These are phyloP conservation scores for Podaxis sp. DNA, from an alignment of 768 basidiomycete species.

Conservation along the genomic window DNA sequence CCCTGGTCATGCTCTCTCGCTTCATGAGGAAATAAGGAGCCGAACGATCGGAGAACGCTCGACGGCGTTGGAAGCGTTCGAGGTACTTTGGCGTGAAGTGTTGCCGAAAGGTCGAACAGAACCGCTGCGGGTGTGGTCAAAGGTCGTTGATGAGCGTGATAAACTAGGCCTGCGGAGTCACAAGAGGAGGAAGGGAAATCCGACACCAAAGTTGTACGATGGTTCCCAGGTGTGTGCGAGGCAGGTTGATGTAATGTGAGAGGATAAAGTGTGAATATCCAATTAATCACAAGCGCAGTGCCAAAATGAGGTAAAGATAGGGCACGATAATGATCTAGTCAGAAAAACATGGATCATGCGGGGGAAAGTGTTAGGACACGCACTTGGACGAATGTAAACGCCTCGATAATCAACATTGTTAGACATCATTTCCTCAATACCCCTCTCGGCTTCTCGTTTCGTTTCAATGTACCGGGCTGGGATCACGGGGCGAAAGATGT, in stretches of 20 bases:
- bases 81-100: slow-evolving; percentile 63
- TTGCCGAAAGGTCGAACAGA: slow-evolving; percentile 77
- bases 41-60: slow-evolving; percentile 54
- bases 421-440: slow-evolving; percentile 56
- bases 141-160: slow-evolving; percentile 94
- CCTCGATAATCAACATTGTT: slow-evolving; percentile 52
- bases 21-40: slow-evolving; percentile 25
- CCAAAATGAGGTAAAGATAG: background rate
- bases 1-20: background rate
- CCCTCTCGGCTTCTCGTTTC: slow-evolving; percentile 88
- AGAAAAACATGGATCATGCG: slow-evolving; percentile 5
- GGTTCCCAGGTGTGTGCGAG: background rate
- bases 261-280: background rate
- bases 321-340: slow-evolving; percentile 3
- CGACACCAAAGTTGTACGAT: background rate
- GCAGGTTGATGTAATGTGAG: background rate
- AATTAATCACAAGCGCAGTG: background rate
- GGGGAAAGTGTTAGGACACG: slow-evolving; percentile 27
- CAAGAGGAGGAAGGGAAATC: background rate
- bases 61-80: slow-evolving; percentile 63
- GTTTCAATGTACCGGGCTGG: slow-evolving; percentile 86
- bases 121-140: slow-evolving; percentile 83
- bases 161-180: slow-evolving; percentile 74
- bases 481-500: slow-evolving; percentile 86
- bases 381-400: slow-evolving; percentile 89